Evolutionary conservation across 129 eudicot species (phyloP).

Genomic region (Lonicera japonica): DNA sequence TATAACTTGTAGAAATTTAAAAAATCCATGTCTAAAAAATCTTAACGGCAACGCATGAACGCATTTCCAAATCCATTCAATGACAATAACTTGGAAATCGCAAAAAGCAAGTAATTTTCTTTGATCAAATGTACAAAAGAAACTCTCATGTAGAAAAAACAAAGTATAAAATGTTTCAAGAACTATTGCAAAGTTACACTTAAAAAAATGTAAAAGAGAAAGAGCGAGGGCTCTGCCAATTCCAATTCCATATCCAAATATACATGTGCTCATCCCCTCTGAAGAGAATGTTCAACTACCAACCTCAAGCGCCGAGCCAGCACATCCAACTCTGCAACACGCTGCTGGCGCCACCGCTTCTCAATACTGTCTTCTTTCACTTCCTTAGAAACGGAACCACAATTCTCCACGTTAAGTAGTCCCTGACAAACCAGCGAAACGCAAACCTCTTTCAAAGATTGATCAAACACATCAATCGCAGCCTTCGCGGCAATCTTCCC

Average conservation of each 20-base stretch:
- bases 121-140: constrained; percentile 16
- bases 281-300: constrained; percentile 46
- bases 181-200: too few species aligned
- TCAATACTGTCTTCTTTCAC: constrained; percentile 20
- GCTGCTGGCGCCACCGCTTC: constrained; percentile 54
- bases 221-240: too few species aligned
- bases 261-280: constrained; percentile 15
- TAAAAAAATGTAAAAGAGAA: too few species aligned
- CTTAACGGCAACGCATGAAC: too few species aligned
- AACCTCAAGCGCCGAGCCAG: constrained; percentile 61
- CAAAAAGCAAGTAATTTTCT: neutral
- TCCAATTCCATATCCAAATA: too few species aligned
- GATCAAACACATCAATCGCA: constrained; percentile 42
- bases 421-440: constrained; percentile 19
- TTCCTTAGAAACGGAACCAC: neutral
- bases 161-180: neutral
- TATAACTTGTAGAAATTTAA: too few species aligned
- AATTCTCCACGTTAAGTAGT: constrained; percentile 12
- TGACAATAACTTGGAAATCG: too few species aligned
- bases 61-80: too few species aligned
- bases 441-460: constrained; percentile 46
- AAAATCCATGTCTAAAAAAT: too few species aligned
- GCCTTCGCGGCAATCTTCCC: constrained; percentile 32
- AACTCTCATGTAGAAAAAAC: neutral
- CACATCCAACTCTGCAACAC: constrained; percentile 53